Conservation (phyloP, 805 yeast species). For the Grigorovia yakushimaensis region DNA sequence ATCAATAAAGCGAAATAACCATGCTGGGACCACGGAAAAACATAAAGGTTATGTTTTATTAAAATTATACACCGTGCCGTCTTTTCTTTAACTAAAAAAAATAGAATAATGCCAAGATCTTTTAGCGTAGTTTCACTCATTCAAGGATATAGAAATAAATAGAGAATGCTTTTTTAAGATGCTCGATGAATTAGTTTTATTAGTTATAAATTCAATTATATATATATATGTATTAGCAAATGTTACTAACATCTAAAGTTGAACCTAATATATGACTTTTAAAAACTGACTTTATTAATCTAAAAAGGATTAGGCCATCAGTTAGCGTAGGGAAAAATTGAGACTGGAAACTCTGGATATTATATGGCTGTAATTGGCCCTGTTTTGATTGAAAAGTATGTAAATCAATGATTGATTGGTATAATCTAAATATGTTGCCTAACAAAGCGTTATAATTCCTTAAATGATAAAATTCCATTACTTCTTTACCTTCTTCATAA, state of each 20-base stretch:
- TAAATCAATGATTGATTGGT: conserved; percentile 13
- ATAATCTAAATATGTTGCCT: conserved; percentile 14
- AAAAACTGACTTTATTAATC: conserved; percentile 10
- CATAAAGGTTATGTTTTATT: too few species aligned
- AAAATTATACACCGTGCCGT: too few species aligned
- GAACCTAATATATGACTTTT: conserved; percentile 8
- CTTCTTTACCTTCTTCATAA: conserved; percentile 9
- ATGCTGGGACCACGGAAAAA: too few species aligned
- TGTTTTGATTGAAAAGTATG: conserved; percentile 5
- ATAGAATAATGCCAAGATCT: too few species aligned
- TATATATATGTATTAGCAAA: conserved; percentile 1
- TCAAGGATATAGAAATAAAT: too few species aligned
- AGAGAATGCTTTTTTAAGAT: too few species aligned
- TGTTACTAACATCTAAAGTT: conserved; percentile 6
- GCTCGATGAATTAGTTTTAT: too few species aligned
- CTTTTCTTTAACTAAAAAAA: too few species aligned
- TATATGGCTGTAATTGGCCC: neutral
- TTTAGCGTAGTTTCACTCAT: too few species aligned
- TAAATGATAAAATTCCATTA: conserved; percentile 16
- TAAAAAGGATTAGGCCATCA: conserved; percentile 14
- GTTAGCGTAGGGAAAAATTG: conserved; percentile 16
- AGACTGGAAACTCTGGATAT: conserved; percentile 9
- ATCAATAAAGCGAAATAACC: too few species aligned
- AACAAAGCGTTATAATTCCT: conserved; percentile 16
- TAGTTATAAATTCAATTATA: neutral